phyloP scores from a whole-genome alignment of 768 basidiomycete genomes.

The Crepidotus variabilis region DNA sequence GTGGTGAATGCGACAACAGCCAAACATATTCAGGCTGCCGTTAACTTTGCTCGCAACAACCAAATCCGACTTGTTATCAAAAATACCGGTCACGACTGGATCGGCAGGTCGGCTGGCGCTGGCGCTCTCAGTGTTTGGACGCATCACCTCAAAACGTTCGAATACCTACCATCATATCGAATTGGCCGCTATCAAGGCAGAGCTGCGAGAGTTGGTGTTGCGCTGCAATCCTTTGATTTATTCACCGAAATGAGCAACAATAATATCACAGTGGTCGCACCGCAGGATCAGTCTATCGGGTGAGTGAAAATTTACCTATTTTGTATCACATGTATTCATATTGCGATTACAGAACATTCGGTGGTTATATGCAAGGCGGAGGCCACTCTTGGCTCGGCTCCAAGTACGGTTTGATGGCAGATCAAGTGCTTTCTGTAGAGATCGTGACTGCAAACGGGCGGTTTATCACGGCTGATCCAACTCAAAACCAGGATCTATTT shows the following conservation, averaged over 20 bases:
- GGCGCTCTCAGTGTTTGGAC: constrained; percentile 17
- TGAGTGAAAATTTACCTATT: not conserved
- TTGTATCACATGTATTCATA: not conserved
- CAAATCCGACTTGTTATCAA: constrained; percentile 20
- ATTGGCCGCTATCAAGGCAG: constrained; percentile 12
- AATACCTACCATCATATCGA: not conserved
- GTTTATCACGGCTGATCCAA: constrained; percentile 25
- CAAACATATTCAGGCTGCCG: constrained; percentile 17
- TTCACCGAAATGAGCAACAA: not conserved
- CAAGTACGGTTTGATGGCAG: constrained; percentile 15
- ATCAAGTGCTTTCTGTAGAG: constrained; percentile 28
- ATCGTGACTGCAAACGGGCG: constrained; percentile 37
- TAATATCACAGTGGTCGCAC: not conserved
- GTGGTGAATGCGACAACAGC: constrained; percentile 15
- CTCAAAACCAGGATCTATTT: constrained; percentile 33
- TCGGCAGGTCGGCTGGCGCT: constrained; percentile 19
- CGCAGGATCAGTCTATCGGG: constrained; percentile 24
- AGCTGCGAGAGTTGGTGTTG: constrained; percentile 17
- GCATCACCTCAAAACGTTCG: constrained; percentile 9
- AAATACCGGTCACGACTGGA: constrained; percentile 22
- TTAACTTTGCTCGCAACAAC: constrained; percentile 16
- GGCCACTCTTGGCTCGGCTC: constrained; percentile 19
- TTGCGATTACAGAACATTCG: constrained; percentile 14
- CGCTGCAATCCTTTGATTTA: constrained; percentile 10
- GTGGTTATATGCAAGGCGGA: constrained; percentile 33